phyloP scores from a whole-genome alignment of 768 basidiomycete genomes.

The Trichaptum fuscoviolaceum region DNA sequence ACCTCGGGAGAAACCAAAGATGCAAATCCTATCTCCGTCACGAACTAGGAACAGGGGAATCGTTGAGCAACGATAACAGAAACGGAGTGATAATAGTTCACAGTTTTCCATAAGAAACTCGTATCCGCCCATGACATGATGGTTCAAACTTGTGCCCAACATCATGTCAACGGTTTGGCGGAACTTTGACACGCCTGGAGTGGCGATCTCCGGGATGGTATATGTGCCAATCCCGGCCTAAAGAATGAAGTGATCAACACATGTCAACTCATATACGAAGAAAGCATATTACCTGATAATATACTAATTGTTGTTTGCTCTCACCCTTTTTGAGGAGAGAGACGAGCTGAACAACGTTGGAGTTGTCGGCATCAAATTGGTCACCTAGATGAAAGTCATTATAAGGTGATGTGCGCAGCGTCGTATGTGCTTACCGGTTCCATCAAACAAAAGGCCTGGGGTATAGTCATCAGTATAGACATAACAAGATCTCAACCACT shows the following conservation, averaged over 20 bases:
- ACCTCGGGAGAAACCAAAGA: conserved; percentile 53
- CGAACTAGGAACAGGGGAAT: conserved; percentile 28
- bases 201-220: conserved; percentile 31
- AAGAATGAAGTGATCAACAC: conserved; percentile 2
- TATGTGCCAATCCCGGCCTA: conserved; percentile 53
- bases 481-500: neutral
- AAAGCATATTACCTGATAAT: conserved; percentile 41
- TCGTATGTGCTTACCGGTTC: conserved; percentile 24
- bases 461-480: neutral
- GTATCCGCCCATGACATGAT: conserved; percentile 53
- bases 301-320: conserved; percentile 46
- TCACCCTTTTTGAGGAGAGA: conserved; percentile 50
- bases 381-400: conserved; percentile 22
- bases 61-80: conserved; percentile 2
- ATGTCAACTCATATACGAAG: neutral
- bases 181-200: conserved; percentile 31
- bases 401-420: conserved; percentile 11
- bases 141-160: conserved; percentile 44
- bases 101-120: conserved; percentile 57
- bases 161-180: conserved; percentile 42
- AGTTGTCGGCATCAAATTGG: conserved; percentile 29
- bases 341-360: conserved; percentile 48
- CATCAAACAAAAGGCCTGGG: conserved; percentile 63
- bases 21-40: conserved; percentile 62
- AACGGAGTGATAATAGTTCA: conserved; percentile 18